Percentiles rank a stretch among this genome's conserved stretches.
These are phyloP conservation scores for Asterionellopsis glacialis DNA, from an alignment of 108 stramenopile genomes.

Conservation along the genomic window DNA sequence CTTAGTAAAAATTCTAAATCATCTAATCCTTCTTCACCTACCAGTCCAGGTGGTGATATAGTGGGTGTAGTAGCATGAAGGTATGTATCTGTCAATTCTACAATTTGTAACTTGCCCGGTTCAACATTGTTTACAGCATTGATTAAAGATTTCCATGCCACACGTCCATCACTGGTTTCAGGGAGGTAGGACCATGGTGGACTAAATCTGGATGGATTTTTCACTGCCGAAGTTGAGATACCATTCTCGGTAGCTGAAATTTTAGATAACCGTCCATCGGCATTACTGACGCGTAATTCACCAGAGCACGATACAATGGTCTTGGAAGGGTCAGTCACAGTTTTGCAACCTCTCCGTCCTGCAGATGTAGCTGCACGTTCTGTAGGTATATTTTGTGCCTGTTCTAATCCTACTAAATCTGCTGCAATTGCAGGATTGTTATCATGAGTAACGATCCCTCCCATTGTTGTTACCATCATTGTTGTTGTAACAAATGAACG, in stretches of 20 bases:
- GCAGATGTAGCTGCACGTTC: conserved; percentile 65
- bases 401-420: not conserved
- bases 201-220: conserved; percentile 71
- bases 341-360: conserved; percentile 69
- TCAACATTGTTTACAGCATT: conserved; percentile 53
- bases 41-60: conserved; percentile 54
- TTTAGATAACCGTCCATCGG: conserved; percentile 56
- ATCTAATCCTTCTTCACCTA: conserved; percentile 45
- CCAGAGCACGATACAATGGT: conserved; percentile 71
- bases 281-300: conserved; percentile 38
- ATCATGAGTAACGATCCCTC: not conserved
- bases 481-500: not conserved
- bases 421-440: not conserved
- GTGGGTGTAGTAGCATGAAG: conserved; percentile 75
- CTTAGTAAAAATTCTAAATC: conserved; percentile 87
- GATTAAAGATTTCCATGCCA: conserved; percentile 69
- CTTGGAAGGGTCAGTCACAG: conserved; percentile 60
- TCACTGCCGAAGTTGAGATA: conserved; percentile 64
- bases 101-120: conserved; percentile 45
- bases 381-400: conserved; percentile 34
- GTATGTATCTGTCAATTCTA: conserved; percentile 71
- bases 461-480: not conserved
- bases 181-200: conserved; percentile 83
- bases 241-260: conserved; percentile 80
- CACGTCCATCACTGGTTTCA: conserved; percentile 56